These are phyloP conservation scores for Metrosideros polymorpha DNA, from an alignment of 441 rosid genomes.

Conservation along the genomic window DNA sequence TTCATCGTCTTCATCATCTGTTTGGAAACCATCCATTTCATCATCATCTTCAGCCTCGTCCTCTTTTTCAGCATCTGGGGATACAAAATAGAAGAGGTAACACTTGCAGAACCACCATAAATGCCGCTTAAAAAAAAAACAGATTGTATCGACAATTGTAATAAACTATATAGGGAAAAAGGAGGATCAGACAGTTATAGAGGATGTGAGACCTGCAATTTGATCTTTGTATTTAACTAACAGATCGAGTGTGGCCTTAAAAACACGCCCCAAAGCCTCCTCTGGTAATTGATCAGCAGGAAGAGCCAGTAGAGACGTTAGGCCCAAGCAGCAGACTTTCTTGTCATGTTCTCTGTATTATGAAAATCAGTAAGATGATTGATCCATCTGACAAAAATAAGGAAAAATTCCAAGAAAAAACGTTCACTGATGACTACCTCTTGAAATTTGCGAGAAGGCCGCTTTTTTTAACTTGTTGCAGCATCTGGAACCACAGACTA, in stretches of 20 bases:
- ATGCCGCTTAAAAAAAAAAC: neutral
- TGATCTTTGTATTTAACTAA: constrained; percentile 89
- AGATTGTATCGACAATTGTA: neutral
- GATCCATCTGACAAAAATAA: neutral
- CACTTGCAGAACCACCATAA: neutral
- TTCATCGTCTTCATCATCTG: constrained; percentile 89
- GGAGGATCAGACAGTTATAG: neutral
- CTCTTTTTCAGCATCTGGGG: constrained; percentile 75
- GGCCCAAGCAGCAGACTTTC: constrained; percentile 95
- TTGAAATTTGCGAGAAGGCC: constrained; percentile 70
- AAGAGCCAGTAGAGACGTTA: constrained; percentile 74
- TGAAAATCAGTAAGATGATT: constrained; percentile 2
- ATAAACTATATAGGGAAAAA: neutral
- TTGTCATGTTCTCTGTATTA: constrained; percentile 80
- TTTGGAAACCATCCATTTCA: constrained; percentile 86
- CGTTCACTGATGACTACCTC: constrained; percentile 27
- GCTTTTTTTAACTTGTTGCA: constrained; percentile 84
- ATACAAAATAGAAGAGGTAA: neutral
- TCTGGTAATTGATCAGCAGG: constrained; percentile 71
- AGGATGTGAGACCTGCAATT: constrained; percentile 61
- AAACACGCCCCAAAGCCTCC: constrained; percentile 78
- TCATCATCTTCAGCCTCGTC: constrained; percentile 85
- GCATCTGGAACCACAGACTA: constrained; percentile 85
- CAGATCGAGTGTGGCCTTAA: constrained; percentile 82
- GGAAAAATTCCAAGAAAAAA: neutral